Percentiles rank a stretch among this genome's conserved stretches.
Evolutionary conservation across 192 early-diverging fungal species (phyloP).

Genomic region (Linnemannia zychae): DNA sequence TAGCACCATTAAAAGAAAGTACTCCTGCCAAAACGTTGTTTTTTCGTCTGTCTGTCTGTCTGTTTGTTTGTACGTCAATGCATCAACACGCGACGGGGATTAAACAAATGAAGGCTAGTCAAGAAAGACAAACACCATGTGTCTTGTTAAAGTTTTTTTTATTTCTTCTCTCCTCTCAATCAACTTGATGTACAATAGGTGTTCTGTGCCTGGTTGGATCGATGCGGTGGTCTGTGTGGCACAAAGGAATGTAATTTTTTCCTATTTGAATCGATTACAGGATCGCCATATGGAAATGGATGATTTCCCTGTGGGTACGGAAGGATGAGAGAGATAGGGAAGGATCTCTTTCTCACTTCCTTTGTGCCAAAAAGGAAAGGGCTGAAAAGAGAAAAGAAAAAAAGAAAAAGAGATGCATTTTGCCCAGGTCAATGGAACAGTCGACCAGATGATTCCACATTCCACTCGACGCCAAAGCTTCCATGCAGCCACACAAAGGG

Average conservation of each 20-base stretch:
- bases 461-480: slow-evolving; percentile 41
- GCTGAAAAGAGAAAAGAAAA: not conserved
- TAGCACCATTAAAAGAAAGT: not conserved
- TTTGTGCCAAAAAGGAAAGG: slow-evolving; percentile 1
- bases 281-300: not conserved
- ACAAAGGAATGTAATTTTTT: not conserved
- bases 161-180: not conserved
- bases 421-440: not conserved
- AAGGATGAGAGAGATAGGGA: not conserved
- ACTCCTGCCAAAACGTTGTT: not conserved
- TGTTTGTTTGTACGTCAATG: not conserved
- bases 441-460: slow-evolving; percentile 40
- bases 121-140: not conserved
- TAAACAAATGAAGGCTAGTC: not conserved
- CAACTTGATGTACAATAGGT: too few relatives aligned
- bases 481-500: not conserved
- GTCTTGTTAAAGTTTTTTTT: not conserved
- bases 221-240: not conserved
- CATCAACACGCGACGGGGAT: not conserved
- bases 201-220: not conserved
- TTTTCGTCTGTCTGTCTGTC: not conserved
- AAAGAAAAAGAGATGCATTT: not conserved
- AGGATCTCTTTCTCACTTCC: not conserved
- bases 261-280: not conserved
- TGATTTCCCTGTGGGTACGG: not conserved